Conservation (phyloP, 768 basidiomycete genomes). For the Lactifluus hygrophoroides region DNA sequence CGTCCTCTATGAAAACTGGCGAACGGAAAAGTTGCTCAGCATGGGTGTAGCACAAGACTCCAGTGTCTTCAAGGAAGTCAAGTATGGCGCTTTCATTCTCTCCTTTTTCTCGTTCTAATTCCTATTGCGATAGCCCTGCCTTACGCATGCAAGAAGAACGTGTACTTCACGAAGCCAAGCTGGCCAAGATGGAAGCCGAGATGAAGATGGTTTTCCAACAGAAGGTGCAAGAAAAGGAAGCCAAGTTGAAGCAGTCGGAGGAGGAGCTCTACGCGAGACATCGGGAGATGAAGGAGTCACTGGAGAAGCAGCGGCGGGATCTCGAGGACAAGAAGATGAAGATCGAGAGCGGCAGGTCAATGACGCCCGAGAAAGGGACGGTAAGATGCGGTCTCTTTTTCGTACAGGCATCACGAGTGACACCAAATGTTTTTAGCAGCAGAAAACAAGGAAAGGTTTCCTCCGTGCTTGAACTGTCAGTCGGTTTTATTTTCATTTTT, state of each 20-base stretch:
- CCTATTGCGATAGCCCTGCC: conserved; percentile 58
- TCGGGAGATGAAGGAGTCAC: conserved; percentile 98
- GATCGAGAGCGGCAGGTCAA: conserved; percentile 87
- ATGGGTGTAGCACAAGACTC: conserved; percentile 99
- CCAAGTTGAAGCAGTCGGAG: conserved; percentile 97
- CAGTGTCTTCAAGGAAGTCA: conserved; percentile 98
- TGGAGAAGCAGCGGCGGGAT: conserved; percentile 92
- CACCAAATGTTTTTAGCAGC: conserved; percentile 1
- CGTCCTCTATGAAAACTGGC: conserved; percentile 95
- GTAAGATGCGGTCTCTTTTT: conserved; percentile 38
- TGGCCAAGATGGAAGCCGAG: conserved; percentile 99
- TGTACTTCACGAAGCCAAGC: conserved; percentile 90
- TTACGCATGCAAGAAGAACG: conserved; percentile 95
- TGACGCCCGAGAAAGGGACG: conserved; percentile 89
- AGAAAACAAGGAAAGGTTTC: conserved; percentile 58
- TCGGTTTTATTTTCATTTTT: conserved; percentile 20
- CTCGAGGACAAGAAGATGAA: conserved; percentile 98
- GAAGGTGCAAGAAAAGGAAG: conserved; percentile 98
- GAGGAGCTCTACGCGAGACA: conserved; percentile 98
- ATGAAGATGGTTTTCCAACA: conserved; percentile 99
- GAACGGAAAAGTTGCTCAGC: conserved; percentile 88
- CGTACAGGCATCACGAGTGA: conserved; percentile 1
- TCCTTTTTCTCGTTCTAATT: neutral
- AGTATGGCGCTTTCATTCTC: conserved; percentile 49
- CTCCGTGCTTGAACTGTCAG: conserved; percentile 45